A percentile compares a stretch with the other conserved stretches of the same genome.
Conservation (phyloP, 2,329 filamentous ascomycete genomes). For the Macroventuria anomochaeta region DNA sequence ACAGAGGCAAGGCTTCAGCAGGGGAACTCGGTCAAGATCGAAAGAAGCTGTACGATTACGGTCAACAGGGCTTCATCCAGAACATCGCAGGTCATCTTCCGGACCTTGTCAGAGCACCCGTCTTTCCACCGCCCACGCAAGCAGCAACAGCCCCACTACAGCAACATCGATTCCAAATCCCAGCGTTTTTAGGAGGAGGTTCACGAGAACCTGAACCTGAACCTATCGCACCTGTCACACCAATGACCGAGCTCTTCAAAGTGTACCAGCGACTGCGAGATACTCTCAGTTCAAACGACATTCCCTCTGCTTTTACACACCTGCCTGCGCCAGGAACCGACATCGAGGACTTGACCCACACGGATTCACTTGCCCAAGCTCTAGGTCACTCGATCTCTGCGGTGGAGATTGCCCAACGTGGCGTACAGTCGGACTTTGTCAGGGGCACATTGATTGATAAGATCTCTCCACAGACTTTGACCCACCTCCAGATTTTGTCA, state of each 20-base stretch:
- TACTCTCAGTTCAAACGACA: slow-evolving; percentile 59
- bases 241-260: slow-evolving; percentile 57
- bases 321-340: slow-evolving; percentile 48
- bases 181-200: slow-evolving; percentile 34
- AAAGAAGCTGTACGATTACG: slow-evolving; percentile 60
- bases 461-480: slow-evolving; percentile 82
- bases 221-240: slow-evolving; percentile 17
- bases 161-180: slow-evolving; percentile 37
- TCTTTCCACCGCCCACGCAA: slow-evolving; percentile 19
- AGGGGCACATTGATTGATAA: slow-evolving; percentile 80
- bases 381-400: slow-evolving; percentile 87
- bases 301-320: slow-evolving; percentile 56
- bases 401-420: slow-evolving; percentile 90
- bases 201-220: slow-evolving; percentile 12
- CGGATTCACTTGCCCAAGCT: slow-evolving; percentile 67
- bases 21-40: slow-evolving; percentile 49
- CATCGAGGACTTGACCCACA: slow-evolving; percentile 57
- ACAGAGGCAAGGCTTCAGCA: slow-evolving; percentile 29
- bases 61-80: slow-evolving; percentile 57
- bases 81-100: slow-evolving; percentile 54
- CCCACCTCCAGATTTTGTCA: slow-evolving; percentile 84
- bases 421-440: slow-evolving; percentile 71
- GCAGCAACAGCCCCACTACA: slow-evolving; percentile 29
- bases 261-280: slow-evolving; percentile 64
- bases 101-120: slow-evolving; percentile 39